A percentile compares a stretch with the other conserved stretches of the same genome.
Evolutionary conservation across 2,329 filamentous ascomycete species (phyloP).

Genomic region (Fusarium nisikadoi): DNA sequence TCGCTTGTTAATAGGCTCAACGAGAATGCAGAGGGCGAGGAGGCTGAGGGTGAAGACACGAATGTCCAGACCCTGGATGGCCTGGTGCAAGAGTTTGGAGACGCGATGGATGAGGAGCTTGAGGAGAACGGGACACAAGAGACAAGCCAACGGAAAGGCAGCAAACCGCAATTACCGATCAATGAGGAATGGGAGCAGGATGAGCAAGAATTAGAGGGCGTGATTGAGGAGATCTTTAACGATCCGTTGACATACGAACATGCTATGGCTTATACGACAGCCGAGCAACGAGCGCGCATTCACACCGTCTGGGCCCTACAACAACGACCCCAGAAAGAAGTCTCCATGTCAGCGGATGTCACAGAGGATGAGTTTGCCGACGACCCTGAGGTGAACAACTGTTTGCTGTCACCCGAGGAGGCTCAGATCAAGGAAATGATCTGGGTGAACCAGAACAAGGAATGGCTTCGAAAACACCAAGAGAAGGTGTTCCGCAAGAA

Average conservation of each 20-base stretch:
- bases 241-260: constrained; percentile 68
- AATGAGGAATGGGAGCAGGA: constrained; percentile 71
- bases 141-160: constrained; percentile 38
- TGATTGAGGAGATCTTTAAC: constrained; percentile 77
- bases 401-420: constrained; percentile 78
- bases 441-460: constrained; percentile 95
- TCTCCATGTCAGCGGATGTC: constrained; percentile 72
- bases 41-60: constrained; percentile 28
- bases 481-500: constrained; percentile 83
- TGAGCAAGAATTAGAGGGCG: constrained; percentile 73
- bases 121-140: constrained; percentile 17
- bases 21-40: constrained; percentile 8
- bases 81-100: constrained; percentile 59
- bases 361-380: constrained; percentile 86
- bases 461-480: constrained; percentile 89
- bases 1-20: constrained; percentile 39
- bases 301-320: constrained; percentile 64
- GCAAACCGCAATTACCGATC: constrained; percentile 62
- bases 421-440: constrained; percentile 86
- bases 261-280: constrained; percentile 67
- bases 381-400: constrained; percentile 87
- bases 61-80: constrained; percentile 51
- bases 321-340: constrained; percentile 58
- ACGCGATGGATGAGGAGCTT: constrained; percentile 49
- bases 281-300: constrained; percentile 64